A percentile compares a stretch with the other conserved stretches of the same genome.
phyloP scores from a whole-genome alignment of 129 eudicot species.

The Tagetes patula region DNA sequence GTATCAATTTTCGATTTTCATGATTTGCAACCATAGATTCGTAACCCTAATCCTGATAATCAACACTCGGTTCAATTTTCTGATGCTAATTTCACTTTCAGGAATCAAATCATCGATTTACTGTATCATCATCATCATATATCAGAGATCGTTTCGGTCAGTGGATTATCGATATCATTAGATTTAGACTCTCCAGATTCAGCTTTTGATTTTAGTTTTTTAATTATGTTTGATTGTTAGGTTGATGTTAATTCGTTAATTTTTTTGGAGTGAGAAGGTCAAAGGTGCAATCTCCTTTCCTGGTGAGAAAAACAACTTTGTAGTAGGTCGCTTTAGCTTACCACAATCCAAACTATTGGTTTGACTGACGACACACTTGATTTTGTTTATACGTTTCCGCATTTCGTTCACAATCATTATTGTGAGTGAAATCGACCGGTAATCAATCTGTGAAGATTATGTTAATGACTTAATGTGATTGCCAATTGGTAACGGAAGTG shows the following conservation, averaged over 20 bases:
- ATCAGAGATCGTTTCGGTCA: constrained; percentile 11
- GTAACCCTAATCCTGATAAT: constrained; percentile 28
- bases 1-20: background rate
- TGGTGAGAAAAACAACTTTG: constrained; percentile 15
- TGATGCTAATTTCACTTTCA: constrained; percentile 24
- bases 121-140: background rate
- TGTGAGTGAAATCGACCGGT: too few species aligned
- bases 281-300: constrained; percentile 20
- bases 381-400: too few species aligned
- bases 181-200: constrained; percentile 17
- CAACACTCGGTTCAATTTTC: constrained; percentile 4
- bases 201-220: constrained; percentile 24
- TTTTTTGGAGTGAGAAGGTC: constrained; percentile 24
- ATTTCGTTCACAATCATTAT: too few species aligned
- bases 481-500: too few species aligned
- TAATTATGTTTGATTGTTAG: background rate
- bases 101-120: constrained; percentile 3
- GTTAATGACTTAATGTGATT: too few species aligned
- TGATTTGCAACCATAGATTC: constrained; percentile 8
- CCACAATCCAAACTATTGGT: too few species aligned
- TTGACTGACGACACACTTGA: too few species aligned
- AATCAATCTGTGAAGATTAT: too few species aligned
- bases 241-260: background rate
- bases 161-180: constrained; percentile 1
- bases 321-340: background rate